These are phyloP conservation scores for Oryza meridionalis DNA, from an alignment of 176 grass and related monocot species.

Conservation along the genomic window DNA sequence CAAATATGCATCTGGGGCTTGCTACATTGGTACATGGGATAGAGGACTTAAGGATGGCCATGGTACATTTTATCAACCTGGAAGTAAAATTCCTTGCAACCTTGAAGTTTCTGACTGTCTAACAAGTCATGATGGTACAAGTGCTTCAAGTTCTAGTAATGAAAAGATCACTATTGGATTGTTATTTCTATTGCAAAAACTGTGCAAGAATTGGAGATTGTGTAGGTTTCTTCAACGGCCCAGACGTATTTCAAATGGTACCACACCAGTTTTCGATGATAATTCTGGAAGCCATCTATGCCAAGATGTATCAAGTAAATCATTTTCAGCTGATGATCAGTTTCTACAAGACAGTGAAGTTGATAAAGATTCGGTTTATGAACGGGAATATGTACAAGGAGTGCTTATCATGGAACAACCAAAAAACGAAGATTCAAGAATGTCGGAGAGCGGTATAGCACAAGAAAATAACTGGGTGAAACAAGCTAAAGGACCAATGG, in stretches of 20 bases:
- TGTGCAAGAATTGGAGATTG: conserved; percentile 53
- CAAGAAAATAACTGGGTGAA: conserved; percentile 57
- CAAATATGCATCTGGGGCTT: conserved; percentile 67
- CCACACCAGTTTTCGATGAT: conserved; percentile 59
- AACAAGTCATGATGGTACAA: conserved; percentile 45
- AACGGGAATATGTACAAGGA: conserved; percentile 92
- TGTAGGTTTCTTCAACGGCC: conserved; percentile 48
- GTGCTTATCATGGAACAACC: conserved; percentile 77
- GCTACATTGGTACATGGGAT: conserved; percentile 92
- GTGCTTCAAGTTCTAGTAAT: conserved; percentile 48
- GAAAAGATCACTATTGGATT: conserved; percentile 44
- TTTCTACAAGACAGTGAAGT: conserved; percentile 42
- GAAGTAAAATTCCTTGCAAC: conserved; percentile 74
- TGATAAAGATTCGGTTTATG: conserved; percentile 63
- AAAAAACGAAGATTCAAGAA: conserved; percentile 60
- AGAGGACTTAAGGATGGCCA: conserved; percentile 92
- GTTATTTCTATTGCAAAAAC: conserved; percentile 49
- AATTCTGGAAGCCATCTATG: conserved; percentile 53
- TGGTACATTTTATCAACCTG: conserved; percentile 77
- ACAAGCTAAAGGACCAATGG: conserved; percentile 66
- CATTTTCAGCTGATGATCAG: conserved; percentile 46
- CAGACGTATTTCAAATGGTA: conserved; percentile 77
- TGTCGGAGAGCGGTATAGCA: conserved; percentile 48
- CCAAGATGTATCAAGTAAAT: conserved; percentile 49
- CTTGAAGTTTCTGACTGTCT: conserved; percentile 63